These are phyloP conservation scores for Cutaneotrichosporon dermatis DNA, from an alignment of 1,284 basidiomycete species.

Conservation along the genomic window DNA sequence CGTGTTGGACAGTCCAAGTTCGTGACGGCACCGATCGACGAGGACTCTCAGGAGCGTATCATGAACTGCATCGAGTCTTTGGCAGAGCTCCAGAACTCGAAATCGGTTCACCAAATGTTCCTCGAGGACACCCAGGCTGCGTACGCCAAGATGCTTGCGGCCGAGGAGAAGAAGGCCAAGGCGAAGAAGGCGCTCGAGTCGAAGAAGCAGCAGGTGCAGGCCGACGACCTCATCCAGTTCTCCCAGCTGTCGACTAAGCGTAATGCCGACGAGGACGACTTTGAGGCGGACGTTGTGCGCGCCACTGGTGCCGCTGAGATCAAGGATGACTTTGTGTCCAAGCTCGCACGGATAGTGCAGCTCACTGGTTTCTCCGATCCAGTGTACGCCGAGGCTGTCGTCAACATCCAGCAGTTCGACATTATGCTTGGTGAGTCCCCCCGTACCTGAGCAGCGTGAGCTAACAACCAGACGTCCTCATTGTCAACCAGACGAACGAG, in stretches of 20 bases:
- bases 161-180: slow-evolving; percentile 84
- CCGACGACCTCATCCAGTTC: slow-evolving; percentile 89
- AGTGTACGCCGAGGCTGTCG: slow-evolving; percentile 96
- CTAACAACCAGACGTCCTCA: slow-evolving; percentile 65
- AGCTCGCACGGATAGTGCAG: slow-evolving; percentile 90
- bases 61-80: slow-evolving; percentile 94
- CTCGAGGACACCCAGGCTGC: slow-evolving; percentile 87
- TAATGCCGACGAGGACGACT: slow-evolving; percentile 67
- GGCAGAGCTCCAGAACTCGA: slow-evolving; percentile 61
- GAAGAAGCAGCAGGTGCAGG: slow-evolving; percentile 73
- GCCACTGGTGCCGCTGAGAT: slow-evolving; percentile 82
- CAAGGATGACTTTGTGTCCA: slow-evolving; percentile 94
- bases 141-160: slow-evolving; percentile 88
- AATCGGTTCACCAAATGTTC: slow-evolving; percentile 76
- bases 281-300: slow-evolving; percentile 69
- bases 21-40: slow-evolving; percentile 88
- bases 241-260: slow-evolving; percentile 93
- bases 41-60: slow-evolving; percentile 95
- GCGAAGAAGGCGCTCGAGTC: slow-evolving; percentile 80
- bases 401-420: slow-evolving; percentile 98
- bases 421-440: slow-evolving; percentile 60
- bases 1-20: slow-evolving; percentile 97
- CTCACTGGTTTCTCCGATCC: slow-evolving; percentile 98
- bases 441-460: too few species aligned
- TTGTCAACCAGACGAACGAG: slow-evolving; percentile 94